A percentile compares a stretch with the other conserved stretches of the same genome.
phyloP scores from a whole-genome alignment of 352 stramenopile species.

The Pythium coloratum region DNA sequence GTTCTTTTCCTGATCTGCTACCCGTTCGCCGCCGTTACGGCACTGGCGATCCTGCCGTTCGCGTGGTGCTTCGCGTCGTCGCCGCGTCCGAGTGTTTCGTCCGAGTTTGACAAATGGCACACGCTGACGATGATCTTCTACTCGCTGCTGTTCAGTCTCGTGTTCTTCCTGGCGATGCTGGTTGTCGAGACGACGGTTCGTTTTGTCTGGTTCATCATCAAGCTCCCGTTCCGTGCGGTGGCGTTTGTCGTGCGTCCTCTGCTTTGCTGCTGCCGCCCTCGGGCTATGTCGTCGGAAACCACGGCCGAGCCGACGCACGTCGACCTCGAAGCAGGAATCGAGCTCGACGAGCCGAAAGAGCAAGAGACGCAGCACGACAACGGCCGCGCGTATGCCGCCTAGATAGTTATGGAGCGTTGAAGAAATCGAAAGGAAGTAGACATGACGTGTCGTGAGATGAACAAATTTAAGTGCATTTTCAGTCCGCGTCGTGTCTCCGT shows the following conservation, averaged over 20 bases:
- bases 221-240: conserved; percentile 11
- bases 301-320: background rate
- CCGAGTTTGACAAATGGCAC: background rate
- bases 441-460: no score
- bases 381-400: no score
- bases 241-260: background rate
- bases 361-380: no score
- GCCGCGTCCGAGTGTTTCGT: background rate
- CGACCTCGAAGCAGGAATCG: background rate
- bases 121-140: conserved; percentile 15
- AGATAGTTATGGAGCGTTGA: no score
- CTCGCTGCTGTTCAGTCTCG: conserved; percentile 11
- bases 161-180: conserved; percentile 10
- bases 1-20: conserved; percentile 6
- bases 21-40: background rate
- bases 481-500: no score
- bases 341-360: no score
- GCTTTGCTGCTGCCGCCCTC: conserved; percentile 1
- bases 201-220: conserved; percentile 8
- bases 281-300: no score
- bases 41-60: conserved; percentile 2
- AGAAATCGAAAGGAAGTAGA: no score
- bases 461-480: no score
- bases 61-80: conserved; percentile 7
- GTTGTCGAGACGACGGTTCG: conserved; percentile 16